Evolutionary conservation across 192 early-diverging fungal species (phyloP).

Genomic region (Coemansia reversa): DNA sequence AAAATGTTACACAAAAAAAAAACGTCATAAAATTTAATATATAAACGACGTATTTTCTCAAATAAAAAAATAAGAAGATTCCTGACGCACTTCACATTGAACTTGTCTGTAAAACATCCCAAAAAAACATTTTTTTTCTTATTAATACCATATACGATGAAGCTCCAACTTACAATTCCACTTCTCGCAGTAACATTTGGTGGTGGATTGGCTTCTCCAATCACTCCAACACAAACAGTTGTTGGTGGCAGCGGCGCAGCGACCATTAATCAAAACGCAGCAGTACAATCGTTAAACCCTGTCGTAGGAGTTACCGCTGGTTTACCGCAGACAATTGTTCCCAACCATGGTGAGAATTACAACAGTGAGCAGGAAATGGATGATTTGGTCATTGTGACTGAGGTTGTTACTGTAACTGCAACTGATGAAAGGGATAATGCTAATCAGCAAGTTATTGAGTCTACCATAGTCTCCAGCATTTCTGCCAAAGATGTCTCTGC

Average conservation of each 20-base stretch:
- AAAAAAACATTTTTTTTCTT: neutral
- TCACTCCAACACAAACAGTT: neutral
- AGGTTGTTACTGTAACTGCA: constrained; percentile 31
- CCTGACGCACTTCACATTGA: neutral
- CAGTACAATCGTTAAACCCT: constrained; percentile 1
- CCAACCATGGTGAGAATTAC: neutral
- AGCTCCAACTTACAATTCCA: constrained; percentile 16
- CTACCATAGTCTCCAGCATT: neutral
- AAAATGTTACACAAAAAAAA: too few species aligned
- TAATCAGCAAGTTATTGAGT: neutral
- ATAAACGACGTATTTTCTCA: too few species aligned
- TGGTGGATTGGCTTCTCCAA: constrained; percentile 3
- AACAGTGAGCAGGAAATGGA: neutral
- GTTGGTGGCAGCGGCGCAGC: constrained; percentile 1
- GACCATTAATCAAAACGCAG: neutral
- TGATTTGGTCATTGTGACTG: constrained; percentile 24
- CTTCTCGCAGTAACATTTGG: constrained; percentile 11
- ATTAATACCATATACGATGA: constrained; percentile 3
- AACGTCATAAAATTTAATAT: too few species aligned
- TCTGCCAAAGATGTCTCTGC: constrained; percentile 8
- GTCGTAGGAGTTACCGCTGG: neutral
- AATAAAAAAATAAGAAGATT: neutral
- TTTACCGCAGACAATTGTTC: neutral
- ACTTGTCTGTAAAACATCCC: neutral
- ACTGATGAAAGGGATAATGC: neutral